Percentiles rank a stretch among this genome's conserved stretches.
These are phyloP conservation scores for Globisporangium spiculum DNA, from an alignment of 352 stramenopile genomes.

Conservation along the genomic window DNA sequence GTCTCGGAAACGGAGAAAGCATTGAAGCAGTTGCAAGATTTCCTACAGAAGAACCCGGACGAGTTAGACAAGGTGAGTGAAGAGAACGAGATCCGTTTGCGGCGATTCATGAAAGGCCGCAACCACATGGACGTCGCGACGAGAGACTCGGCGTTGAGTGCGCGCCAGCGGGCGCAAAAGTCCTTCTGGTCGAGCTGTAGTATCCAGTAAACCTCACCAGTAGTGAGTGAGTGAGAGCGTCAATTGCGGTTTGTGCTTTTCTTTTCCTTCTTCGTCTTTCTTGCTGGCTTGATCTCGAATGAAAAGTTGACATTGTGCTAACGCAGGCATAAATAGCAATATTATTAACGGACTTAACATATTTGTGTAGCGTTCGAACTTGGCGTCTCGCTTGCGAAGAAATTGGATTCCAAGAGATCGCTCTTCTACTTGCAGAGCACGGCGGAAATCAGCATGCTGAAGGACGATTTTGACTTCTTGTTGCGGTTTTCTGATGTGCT, in stretches of 20 bases:
- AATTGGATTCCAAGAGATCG: background rate
- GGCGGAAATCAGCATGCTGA: conserved; percentile 46
- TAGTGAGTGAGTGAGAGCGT: conserved; percentile 1
- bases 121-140: conserved; percentile 72
- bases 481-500: background rate
- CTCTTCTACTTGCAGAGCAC: conserved; percentile 38
- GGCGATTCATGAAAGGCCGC: conserved; percentile 72
- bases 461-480: conserved; percentile 18
- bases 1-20: conserved; percentile 74
- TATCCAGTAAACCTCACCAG: conserved; percentile 38
- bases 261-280: background rate
- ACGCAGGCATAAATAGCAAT: conserved; percentile 22
- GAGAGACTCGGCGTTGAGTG: conserved; percentile 31
- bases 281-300: background rate
- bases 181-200: conserved; percentile 43
- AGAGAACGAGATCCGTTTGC: conserved; percentile 76
- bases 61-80: conserved; percentile 77
- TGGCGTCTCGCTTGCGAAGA: background rate
- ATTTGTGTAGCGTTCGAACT: background rate
- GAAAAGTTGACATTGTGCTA: conserved; percentile 4
- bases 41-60: conserved; percentile 65
- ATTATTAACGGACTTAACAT: conserved; percentile 12
- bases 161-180: conserved; percentile 26
- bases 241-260: conserved; percentile 11
- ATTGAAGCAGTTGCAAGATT: conserved; percentile 59